A percentile compares a stretch with the other conserved stretches of the same genome.
Conservation (phyloP, 371 early-diverging fungal species). For the Haplosporangium sp. region DNA sequence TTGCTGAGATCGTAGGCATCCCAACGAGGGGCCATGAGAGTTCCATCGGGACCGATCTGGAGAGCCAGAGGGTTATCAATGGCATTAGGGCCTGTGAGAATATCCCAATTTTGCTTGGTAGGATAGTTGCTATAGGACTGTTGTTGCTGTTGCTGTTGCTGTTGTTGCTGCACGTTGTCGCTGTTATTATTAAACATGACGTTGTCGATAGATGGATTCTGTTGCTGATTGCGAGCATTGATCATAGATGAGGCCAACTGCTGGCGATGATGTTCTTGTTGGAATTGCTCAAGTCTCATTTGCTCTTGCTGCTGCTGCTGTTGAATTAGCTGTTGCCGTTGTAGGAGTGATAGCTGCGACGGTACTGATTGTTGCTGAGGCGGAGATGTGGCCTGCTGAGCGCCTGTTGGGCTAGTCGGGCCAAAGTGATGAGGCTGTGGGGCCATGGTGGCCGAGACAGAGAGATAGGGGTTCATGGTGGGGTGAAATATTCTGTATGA, state of each 20-base stretch:
- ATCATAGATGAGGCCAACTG: background rate
- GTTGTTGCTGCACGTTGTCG: conserved; percentile 13
- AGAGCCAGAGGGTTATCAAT: conserved; percentile 39
- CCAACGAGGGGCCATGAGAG: conserved; percentile 28
- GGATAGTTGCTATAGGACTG: conserved; percentile 10
- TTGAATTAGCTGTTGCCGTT: conserved; percentile 26
- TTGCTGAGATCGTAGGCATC: conserved; percentile 31
- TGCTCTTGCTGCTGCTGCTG: conserved; percentile 32
- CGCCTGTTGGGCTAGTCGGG: conserved; percentile 11
- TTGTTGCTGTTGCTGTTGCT: conserved; percentile 16
- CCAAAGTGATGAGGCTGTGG: conserved; percentile 25
- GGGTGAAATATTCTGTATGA: background rate
- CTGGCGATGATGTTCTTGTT: conserved; percentile 19
- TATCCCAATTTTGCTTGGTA: conserved; percentile 40
- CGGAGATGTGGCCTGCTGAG: conserved; percentile 23
- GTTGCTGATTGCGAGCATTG: conserved; percentile 17
- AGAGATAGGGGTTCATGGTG: conserved; percentile 27
- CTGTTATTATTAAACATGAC: conserved; percentile 19
- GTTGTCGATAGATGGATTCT: conserved; percentile 4
- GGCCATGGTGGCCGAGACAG: conserved; percentile 32
- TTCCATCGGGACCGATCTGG: conserved; percentile 35
- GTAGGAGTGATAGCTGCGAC: conserved; percentile 11
- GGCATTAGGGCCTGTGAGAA: conserved; percentile 46
- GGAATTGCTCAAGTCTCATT: conserved; percentile 4
- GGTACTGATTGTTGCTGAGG: conserved; percentile 21